Evolutionary conservation across 129 eudicot species (phyloP).

Genomic region (Artemisia argyi): DNA sequence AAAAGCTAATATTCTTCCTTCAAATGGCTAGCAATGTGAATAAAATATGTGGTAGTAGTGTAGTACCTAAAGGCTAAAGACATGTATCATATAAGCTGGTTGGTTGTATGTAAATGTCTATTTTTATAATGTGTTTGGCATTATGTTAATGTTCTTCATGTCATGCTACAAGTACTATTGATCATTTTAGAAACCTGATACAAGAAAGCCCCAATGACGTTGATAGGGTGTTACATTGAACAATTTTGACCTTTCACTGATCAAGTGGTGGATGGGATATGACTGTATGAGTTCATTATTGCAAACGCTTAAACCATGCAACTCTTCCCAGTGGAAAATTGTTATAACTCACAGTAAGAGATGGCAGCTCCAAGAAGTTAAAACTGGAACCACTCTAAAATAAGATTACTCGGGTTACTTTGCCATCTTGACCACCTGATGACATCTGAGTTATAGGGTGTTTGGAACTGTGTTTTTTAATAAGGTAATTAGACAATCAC

Average conservation of each 20-base stretch:
- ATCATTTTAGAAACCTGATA: background rate
- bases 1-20: constrained; percentile 15
- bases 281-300: background rate
- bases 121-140: constrained; percentile 8
- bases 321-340: background rate
- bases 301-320: background rate
- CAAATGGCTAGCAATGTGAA: constrained; percentile 17
- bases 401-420: too few relatives aligned
- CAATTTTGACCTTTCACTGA: background rate
- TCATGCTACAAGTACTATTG: background rate
- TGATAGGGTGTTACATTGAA: background rate
- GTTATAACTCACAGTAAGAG: background rate
- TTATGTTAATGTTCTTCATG: constrained; percentile 1
- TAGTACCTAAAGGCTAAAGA: background rate
- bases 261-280: background rate
- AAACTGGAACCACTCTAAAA: too few relatives aligned
- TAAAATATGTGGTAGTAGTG: constrained; percentile 1
- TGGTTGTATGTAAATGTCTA: constrained; percentile 2
- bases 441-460: background rate
- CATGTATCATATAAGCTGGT: background rate
- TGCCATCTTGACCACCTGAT: too few relatives aligned
- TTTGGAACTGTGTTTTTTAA: constrained; percentile 6
- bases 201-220: constrained; percentile 1
- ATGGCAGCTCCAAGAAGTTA: too few relatives aligned
- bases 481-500: too few relatives aligned